Percentiles rank a stretch among this genome's conserved stretches.
Evolutionary conservation across 2,329 filamentous ascomycete species (phyloP).

Genomic region (Aspergillus sp.): DNA sequence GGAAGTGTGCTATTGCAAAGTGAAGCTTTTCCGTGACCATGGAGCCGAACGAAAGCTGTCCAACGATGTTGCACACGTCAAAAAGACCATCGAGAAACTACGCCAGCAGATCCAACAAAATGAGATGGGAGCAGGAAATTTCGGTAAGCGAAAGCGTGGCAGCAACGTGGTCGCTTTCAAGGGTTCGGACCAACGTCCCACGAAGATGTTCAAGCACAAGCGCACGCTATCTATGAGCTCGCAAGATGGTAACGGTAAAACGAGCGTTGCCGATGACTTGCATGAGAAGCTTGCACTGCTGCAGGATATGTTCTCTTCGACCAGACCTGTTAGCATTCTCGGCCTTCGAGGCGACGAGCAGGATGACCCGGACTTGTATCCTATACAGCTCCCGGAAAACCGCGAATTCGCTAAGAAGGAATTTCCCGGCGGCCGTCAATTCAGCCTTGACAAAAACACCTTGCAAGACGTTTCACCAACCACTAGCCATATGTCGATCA

Average conservation of each 20-base stretch:
- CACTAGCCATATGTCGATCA: slow-evolving; percentile 40
- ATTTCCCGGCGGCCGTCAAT: slow-evolving; percentile 31
- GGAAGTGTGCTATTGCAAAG: slow-evolving; percentile 92
- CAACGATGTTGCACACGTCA: slow-evolving; percentile 91
- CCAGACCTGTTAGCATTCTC: slow-evolving; percentile 43
- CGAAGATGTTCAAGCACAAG: slow-evolving; percentile 88
- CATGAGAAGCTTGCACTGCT: slow-evolving; percentile 44
- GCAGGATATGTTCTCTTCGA: slow-evolving; percentile 50
- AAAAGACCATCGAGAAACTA: slow-evolving; percentile 93
- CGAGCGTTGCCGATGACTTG: slow-evolving; percentile 45
- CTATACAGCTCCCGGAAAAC: slow-evolving; percentile 39
- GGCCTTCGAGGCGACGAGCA: slow-evolving; percentile 44
- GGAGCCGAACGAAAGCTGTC: slow-evolving; percentile 92
- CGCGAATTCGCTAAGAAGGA: slow-evolving; percentile 33
- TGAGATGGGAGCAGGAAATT: slow-evolving; percentile 59
- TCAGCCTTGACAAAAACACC: slow-evolving; percentile 34
- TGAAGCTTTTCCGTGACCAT: slow-evolving; percentile 95
- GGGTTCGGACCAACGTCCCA: slow-evolving; percentile 59
- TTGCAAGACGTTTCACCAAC: slow-evolving; percentile 40
- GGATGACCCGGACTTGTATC: slow-evolving; percentile 47
- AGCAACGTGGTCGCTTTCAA: slow-evolving; percentile 51
- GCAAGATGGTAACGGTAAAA: slow-evolving; percentile 43
- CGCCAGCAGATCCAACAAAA: slow-evolving; percentile 87
- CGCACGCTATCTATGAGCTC: slow-evolving; percentile 95
- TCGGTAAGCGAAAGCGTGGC: slow-evolving; percentile 62